Evolutionary conservation across 495 filamentous ascomycete genomes (phyloP), one percentile per base, ranked within the genome.

Genomic region (Penicillium flavigenum): DNA sequence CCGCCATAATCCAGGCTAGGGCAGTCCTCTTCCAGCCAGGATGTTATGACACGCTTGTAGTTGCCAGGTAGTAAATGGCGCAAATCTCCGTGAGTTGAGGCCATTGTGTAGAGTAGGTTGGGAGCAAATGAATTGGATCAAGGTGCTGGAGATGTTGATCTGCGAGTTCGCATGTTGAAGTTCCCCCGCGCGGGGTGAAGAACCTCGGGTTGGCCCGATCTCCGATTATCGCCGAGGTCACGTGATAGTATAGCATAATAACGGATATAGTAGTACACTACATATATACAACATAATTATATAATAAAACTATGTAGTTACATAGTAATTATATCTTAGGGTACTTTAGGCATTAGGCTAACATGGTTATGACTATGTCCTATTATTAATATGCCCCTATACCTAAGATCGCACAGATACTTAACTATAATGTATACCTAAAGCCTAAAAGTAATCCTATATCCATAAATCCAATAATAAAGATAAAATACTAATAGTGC

Each of bases 1-100:
- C 94, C 94, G 61, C 92, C 95, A 68, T 96, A 96, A 76, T 98
- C 94, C 69, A 95, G 92, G 32, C 90, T 92, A 3, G 94, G 94
- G 22, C 91, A 93, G 75, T 98, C 94, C 74, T 98, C 94, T 57
- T 90, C 87, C 5, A 96, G 86, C 95, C 95, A 98, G 54, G 81
- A 69, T 2, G 88, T 80, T 51, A 98, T 83, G 50, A 87, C 81
- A 31, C 85, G 79, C 65, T 94, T 94, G 83, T 91, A 96, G 38
- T 86, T 88, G 17, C 79, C 81, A 0, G 93, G 93, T 2, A 98
- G 86, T 44, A 98, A 84, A 67, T 96, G 86, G 45, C 88, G 85
- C 16, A 89, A 78, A 47, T 84, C 82, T 65, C 92, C 91, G 69
- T 92, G 82, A 51, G 83, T 75, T 44, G 89, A 73, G 34, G 84